Evolutionary conservation across 768 basidiomycete genomes (phyloP), one percentile per base, ranked within the genome.

Genomic region (Podaxis sp.): DNA sequence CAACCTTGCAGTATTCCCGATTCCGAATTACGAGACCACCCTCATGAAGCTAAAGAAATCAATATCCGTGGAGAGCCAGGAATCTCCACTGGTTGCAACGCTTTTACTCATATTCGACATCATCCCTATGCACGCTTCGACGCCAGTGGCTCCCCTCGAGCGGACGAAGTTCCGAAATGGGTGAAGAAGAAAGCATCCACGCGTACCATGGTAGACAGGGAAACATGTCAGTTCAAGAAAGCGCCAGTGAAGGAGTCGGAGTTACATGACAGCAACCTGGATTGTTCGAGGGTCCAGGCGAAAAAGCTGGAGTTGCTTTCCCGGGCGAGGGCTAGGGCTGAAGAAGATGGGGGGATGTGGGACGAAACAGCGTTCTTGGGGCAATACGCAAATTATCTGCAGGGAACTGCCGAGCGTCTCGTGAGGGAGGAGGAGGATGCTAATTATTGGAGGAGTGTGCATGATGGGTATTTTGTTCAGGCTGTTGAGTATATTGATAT

Each of bases 161-260:
- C 30, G 15, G 12, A 7, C 0, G 17, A 38, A 5, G 11, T 38
- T 17, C 33, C 46, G 30, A n/a, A 51, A 6, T 22, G 33, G 57
- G 28, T 59, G 13, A 58, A 48, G 28, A 58, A 46, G 57, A 58
- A 46, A 19, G 57, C 28, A 6, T 58, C 57, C 1, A 33, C 24
- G 28, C 26, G 40, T 5, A 28, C 44, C 17, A 26, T 46, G 28
- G 11, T 17, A n/a, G 28, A 33, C 15, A 38, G 36, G n/a, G 30
- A 54, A 19, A 12, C 17, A 11, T n/a, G 33, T 22, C 53, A 19
- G 12, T 19, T 24, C 19, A 54, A 38, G 30, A 30, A 26, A 15
- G 4, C 17, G 7, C 33, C 36, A 38, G 17, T 15, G 53, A 36
- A 54, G 13, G 53, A 38, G 30, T 30, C 8, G 22, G 53, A 54